These are phyloP conservation scores for Candida andamanensis DNA, from an alignment of 805 yeast genomes.

Conservation along the genomic window DNA sequence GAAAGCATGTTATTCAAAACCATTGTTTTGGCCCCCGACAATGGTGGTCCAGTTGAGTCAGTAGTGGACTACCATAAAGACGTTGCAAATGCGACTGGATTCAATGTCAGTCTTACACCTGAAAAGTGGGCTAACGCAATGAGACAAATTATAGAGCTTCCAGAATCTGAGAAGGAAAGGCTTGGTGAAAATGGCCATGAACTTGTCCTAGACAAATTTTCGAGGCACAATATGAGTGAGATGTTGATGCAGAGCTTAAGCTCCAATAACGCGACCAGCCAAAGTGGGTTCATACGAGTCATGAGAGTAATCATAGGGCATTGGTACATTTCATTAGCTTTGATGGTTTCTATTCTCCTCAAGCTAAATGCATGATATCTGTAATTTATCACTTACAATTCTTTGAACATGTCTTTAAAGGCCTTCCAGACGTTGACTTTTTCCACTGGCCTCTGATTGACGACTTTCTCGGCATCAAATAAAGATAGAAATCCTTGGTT, in stretches of 20 bases:
- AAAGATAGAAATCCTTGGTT: constrained; percentile 12
- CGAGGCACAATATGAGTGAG: constrained; percentile 41
- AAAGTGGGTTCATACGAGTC: constrained; percentile 2
- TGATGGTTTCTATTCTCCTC: not conserved
- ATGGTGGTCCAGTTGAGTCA: constrained; percentile 93
- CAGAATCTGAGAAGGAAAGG: constrained; percentile 12
- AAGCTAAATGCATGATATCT: constrained; percentile 1
- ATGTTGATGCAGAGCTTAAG: constrained; percentile 19
- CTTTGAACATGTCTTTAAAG: constrained; percentile 22
- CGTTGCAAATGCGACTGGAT: constrained; percentile 53
- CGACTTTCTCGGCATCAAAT: constrained; percentile 11
- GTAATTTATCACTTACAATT: no score
- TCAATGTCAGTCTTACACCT: constrained; percentile 45
- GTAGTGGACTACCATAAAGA: constrained; percentile 35
- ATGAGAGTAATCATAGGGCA: not conserved
- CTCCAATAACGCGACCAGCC: not conserved
- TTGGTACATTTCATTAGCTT: not conserved
- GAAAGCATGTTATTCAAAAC: constrained; percentile 86
- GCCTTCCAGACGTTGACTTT: constrained; percentile 25
- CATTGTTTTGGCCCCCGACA: constrained; percentile 79
- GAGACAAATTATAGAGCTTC: constrained; percentile 27
- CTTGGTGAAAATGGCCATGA: constrained; percentile 33
- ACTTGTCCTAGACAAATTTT: constrained; percentile 37
- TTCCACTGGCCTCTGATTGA: constrained; percentile 16
- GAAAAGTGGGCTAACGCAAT: constrained; percentile 53